Evolutionary conservation across 164 flowering plant species (phyloP), one percentile per base, ranked within the genome.

Genomic region (Brasenia schreberi): DNA sequence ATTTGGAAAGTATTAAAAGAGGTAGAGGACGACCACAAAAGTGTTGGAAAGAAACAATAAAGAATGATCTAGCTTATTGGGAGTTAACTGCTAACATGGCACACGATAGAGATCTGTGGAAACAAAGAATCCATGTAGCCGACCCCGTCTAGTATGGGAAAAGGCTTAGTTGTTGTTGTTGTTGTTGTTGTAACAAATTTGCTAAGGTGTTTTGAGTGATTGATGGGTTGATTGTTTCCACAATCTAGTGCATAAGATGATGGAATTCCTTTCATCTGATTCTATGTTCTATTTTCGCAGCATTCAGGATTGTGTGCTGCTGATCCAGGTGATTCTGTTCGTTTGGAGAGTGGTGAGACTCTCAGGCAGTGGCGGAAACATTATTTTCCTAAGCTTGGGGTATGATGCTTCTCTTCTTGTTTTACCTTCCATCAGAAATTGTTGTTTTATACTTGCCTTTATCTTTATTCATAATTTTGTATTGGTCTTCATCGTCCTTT

Each of bases 321-420:
- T 53, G 81, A 82, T 68, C 89, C 89, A 65, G 92, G 87, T 42
- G 72, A 78, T 71, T 84, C 83, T 69, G 87, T 87, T 66, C 78
- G 66, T 42, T 62, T 84, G 83, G 86, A 81, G 39, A 76, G 78
- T 77, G 89, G 89, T 19, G 86, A 81, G 74, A 81, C 84, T 70
- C 74, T 87, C 73, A 83, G 83, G 64, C 84, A 78, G 64, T 87
- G 92, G 92, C 82, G 85, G 18, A 83, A 78, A 70, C 65, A 65
- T 33, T 78, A 77, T 77, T 81, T 81, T 65, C 76, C 68, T 33
- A 84, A 83, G 71, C 72, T 71, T 65, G 76, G 82, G 80, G 85
- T 82, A 78, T 67, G 85, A 68, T 63, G 19, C 56, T 9, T 49
- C 39, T 45, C 58, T 59, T 23, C 33, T 18, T 53, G 62, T 7